Percentiles rank a stretch among this genome's conserved stretches.
Conservation (phyloP, 805 yeast genomes). For the Schwanniomyces sp. region DNA sequence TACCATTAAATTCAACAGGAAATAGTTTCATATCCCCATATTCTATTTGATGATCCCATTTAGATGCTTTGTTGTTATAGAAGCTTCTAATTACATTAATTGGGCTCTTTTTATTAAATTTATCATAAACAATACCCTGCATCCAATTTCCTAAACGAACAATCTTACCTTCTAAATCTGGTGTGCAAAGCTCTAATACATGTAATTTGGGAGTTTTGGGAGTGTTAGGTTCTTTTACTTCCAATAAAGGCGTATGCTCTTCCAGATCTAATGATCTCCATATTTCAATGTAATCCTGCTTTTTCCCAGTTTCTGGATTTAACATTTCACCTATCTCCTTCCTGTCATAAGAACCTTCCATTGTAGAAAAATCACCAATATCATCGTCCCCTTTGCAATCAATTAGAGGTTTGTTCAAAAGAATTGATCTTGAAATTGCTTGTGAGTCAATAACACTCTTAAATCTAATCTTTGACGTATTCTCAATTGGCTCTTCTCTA, state of each 20-base stretch:
- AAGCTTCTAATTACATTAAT: constrained; percentile 27
- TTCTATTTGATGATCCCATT: constrained; percentile 24
- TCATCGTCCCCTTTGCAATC: constrained; percentile 36
- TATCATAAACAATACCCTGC: constrained; percentile 46
- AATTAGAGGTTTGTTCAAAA: constrained; percentile 29
- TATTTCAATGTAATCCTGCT: constrained; percentile 49
- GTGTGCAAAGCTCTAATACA: constrained; percentile 14
- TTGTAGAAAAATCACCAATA: constrained; percentile 43
- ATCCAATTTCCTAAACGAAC: constrained; percentile 51
- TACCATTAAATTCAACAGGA: constrained; percentile 21
- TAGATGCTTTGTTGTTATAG: constrained; percentile 8
- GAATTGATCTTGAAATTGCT: constrained; percentile 27
- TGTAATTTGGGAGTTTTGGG: constrained; percentile 17
- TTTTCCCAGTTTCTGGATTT: constrained; percentile 42
- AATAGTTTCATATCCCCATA: constrained; percentile 24
- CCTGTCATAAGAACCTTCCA: constrained; percentile 39
- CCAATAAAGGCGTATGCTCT: constrained; percentile 23
- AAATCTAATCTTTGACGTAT: constrained; percentile 37
- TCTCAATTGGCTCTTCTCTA: constrained; percentile 35
- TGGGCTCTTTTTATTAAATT: constrained; percentile 16
- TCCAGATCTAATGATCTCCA: constrained; percentile 53
- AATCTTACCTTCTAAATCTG: constrained; percentile 41
- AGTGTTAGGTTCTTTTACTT: constrained; percentile 21
- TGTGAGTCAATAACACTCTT: constrained; percentile 44
- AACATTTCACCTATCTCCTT: constrained; percentile 52